A percentile compares a stretch with the other conserved stretches of the same genome.
phyloP scores from a whole-genome alignment of 139 green algal species.

The Coelastrella sp. region DNA sequence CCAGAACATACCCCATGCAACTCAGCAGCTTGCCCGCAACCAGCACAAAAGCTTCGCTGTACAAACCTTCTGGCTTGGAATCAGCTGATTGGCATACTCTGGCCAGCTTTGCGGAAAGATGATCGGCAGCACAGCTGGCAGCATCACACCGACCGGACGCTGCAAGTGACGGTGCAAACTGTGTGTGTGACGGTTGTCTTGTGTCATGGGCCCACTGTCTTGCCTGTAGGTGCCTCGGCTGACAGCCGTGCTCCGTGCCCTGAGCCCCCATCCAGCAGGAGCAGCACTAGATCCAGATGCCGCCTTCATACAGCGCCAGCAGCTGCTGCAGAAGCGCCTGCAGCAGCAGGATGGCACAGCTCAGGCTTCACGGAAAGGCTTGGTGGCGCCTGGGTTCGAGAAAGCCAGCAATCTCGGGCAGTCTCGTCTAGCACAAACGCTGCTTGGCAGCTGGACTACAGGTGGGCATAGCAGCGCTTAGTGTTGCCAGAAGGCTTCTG shows the following conservation, averaged over 20 bases:
- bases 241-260: conserved; percentile 71
- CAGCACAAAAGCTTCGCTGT: no score
- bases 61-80: no score
- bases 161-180: no score
- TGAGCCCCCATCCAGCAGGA: conserved; percentile 38
- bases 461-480: neutral
- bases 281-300: conserved; percentile 48
- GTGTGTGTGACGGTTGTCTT: no score
- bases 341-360: neutral
- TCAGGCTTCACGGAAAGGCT: neutral
- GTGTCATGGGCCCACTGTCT: no score
- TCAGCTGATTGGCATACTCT: no score
- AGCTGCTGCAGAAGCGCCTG: conserved; percentile 31
- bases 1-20: no score
- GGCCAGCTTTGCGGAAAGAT: no score
- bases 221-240: conserved; percentile 58
- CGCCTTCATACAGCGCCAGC: conserved; percentile 52
- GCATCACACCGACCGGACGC: no score
- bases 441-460: conserved; percentile 32
- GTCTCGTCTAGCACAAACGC: neutral
- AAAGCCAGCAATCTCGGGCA: neutral
- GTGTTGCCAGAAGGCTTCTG: no score
- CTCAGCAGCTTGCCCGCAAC: no score
- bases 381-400: neutral
- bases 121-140: no score